phyloP scores from a whole-genome alignment of 495 filamentous ascomycete species.

The Xylaria sp. region DNA sequence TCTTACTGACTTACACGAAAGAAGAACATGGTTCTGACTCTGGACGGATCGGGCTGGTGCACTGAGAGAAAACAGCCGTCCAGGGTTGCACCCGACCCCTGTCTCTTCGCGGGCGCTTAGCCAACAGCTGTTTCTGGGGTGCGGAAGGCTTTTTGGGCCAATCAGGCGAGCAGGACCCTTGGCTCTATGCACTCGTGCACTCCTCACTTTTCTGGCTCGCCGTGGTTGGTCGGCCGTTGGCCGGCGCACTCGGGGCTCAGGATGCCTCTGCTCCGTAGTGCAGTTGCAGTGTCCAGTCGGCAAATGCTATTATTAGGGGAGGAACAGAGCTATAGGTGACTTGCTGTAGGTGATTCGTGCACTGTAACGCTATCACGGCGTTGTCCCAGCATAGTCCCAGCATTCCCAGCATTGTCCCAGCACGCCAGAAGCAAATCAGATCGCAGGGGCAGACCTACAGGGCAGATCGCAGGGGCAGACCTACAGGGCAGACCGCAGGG shows the following conservation, averaged over 20 bases:
- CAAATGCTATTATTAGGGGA: conserved; percentile 30
- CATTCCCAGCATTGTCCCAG: conserved; percentile 36
- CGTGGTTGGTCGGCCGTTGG: conserved; percentile 29
- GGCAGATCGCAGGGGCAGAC: too few species aligned
- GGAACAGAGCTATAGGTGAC: conserved; percentile 18
- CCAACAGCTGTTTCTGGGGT: conserved; percentile 35
- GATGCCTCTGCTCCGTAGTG: conserved; percentile 25
- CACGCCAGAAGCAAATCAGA: conserved; percentile 44
- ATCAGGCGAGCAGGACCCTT: conserved; percentile 13
- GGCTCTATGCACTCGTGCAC: conserved; percentile 29
- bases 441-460: too few species aligned
- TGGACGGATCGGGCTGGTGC: conserved; percentile 27
- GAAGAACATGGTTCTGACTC: conserved; percentile 1
- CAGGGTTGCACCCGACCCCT: conserved; percentile 27
- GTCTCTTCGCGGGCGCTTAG: conserved; percentile 41
- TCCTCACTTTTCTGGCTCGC: conserved; percentile 31
- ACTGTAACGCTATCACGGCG: conserved; percentile 28
- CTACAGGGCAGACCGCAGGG: too few species aligned
- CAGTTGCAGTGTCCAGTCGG: conserved; percentile 13
- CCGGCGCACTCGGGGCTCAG: conserved; percentile 22
- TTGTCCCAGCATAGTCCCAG: conserved; percentile 35
- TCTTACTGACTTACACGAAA: conserved; percentile 14
- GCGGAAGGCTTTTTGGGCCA: conserved; percentile 27
- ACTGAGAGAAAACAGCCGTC: conserved; percentile 22
- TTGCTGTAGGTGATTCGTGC: conserved; percentile 29